A percentile compares a stretch with the other conserved stretches of the same genome.
phyloP scores from a whole-genome alignment of 2,329 filamentous ascomycete species.

The Pseudogymnoascus sp. region DNA sequence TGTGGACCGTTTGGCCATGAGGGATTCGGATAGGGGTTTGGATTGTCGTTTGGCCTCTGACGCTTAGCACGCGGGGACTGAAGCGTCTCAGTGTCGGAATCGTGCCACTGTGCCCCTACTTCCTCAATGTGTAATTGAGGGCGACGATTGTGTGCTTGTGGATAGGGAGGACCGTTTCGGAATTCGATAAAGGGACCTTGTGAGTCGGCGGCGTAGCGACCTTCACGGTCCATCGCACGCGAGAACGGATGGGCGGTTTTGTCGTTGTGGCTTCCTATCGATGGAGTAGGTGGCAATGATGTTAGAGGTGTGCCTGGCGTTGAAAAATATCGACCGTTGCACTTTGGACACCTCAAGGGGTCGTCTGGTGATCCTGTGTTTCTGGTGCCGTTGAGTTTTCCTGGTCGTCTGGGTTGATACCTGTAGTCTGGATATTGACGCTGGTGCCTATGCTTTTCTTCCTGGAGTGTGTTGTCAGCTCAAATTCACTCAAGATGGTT shows the following conservation, averaged over 20 bases:
- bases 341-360: slow-evolving; percentile 58
- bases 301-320: slow-evolving; percentile 28
- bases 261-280: slow-evolving; percentile 12
- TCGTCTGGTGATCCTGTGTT: slow-evolving; percentile 37
- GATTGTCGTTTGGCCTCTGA: slow-evolving; percentile 31
- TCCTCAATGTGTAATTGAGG: background rate
- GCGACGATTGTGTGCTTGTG: background rate
- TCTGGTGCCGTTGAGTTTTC: slow-evolving; percentile 22
- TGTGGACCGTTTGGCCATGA: background rate
- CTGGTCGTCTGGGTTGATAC: slow-evolving; percentile 61
- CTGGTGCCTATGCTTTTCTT: slow-evolving; percentile 85
- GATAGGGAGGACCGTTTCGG: background rate
- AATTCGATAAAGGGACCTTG: slow-evolving; percentile 16
- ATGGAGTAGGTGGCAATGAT: slow-evolving; percentile 21
- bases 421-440: slow-evolving; percentile 88
- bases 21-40: slow-evolving; percentile 28
- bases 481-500: background rate
- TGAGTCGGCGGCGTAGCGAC: slow-evolving; percentile 50
- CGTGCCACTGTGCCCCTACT: background rate
- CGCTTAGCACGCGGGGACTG: background rate
- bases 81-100: background rate
- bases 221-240: slow-evolving; percentile 50
- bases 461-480: slow-evolving; percentile 34
- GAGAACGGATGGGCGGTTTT: slow-evolving; percentile 23
- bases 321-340: slow-evolving; percentile 46